A percentile compares a stretch with the other conserved stretches of the same genome.
Evolutionary conservation across 768 basidiomycete species (phyloP).

Genomic region (Pleurotus giganteus): DNA sequence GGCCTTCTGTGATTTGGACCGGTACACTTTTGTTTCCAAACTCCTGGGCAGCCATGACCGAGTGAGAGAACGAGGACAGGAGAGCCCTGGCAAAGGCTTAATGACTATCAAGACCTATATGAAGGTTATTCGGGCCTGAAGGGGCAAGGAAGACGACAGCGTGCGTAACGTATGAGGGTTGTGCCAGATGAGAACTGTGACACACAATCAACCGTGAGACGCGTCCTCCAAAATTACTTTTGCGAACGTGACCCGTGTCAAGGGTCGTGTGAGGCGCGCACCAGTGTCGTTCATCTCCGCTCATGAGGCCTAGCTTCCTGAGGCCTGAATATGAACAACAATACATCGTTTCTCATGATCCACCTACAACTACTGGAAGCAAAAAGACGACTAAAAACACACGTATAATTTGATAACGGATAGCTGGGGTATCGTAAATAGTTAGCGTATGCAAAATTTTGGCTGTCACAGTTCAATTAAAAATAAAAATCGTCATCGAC

Average conservation of each 20-base stretch:
- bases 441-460: conserved; percentile 1
- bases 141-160: neutral
- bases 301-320: too few species aligned
- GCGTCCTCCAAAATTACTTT: neutral
- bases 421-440: conserved; percentile 8
- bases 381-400: conserved; percentile 6
- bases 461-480: conserved; percentile 8
- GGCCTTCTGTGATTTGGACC: conserved; percentile 10
- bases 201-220: neutral
- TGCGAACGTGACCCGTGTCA: neutral
- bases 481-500: conserved; percentile 4
- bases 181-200: neutral
- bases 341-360: too few species aligned
- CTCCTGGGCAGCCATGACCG: conserved; percentile 3
- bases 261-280: neutral
- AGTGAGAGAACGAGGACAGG: neutral
- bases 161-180: neutral
- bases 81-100: neutral
- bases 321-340: too few species aligned
- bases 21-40: conserved; percentile 8
- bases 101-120: neutral
- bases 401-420: conserved; percentile 6
- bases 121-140: conserved; percentile 3
- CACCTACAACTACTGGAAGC: neutral
- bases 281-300: neutral